Evolutionary conservation across 768 basidiomycete genomes (phyloP).

Genomic region (Leccinum subtestaceum): DNA sequence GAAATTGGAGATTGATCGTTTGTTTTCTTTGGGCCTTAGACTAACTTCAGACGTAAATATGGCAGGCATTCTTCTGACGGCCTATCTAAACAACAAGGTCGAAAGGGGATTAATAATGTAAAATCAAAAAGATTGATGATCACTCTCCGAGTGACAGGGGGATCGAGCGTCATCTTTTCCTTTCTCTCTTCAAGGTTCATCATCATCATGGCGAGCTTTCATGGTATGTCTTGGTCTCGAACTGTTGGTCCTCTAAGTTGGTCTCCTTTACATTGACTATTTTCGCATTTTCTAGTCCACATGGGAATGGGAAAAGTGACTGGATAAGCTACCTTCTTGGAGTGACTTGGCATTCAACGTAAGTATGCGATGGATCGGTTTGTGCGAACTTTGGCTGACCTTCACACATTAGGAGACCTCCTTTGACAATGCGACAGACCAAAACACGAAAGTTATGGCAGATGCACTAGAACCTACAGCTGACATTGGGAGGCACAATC

Average conservation of each 20-base stretch:
- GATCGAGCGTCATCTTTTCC: constrained; percentile 86
- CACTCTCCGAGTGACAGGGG: constrained; percentile 16
- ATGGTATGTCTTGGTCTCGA: constrained; percentile 68
- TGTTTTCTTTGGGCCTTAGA: neutral
- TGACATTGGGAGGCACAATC: neutral
- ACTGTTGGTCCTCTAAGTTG: constrained; percentile 66
- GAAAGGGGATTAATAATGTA: neutral
- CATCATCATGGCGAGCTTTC: constrained; percentile 92
- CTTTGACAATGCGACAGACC: constrained; percentile 37
- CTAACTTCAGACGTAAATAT: neutral
- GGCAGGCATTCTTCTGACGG: neutral
- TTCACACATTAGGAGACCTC: constrained; percentile 89
- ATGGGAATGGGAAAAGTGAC: neutral
- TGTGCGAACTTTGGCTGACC: constrained; percentile 93
- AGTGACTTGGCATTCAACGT: constrained; percentile 83
- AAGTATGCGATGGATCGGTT: constrained; percentile 89
- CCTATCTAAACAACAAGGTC: neutral
- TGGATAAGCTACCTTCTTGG: constrained; percentile 54
- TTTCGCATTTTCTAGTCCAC: constrained; percentile 90
- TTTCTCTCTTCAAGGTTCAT: constrained; percentile 77
- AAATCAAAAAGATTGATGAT: neutral
- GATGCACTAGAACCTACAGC: neutral
- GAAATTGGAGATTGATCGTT: neutral
- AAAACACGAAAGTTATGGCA: neutral
- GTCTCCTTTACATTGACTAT: constrained; percentile 85